Evolutionary conservation across 116 monocot genomes (phyloP).

Genomic region (Zostera marina): DNA sequence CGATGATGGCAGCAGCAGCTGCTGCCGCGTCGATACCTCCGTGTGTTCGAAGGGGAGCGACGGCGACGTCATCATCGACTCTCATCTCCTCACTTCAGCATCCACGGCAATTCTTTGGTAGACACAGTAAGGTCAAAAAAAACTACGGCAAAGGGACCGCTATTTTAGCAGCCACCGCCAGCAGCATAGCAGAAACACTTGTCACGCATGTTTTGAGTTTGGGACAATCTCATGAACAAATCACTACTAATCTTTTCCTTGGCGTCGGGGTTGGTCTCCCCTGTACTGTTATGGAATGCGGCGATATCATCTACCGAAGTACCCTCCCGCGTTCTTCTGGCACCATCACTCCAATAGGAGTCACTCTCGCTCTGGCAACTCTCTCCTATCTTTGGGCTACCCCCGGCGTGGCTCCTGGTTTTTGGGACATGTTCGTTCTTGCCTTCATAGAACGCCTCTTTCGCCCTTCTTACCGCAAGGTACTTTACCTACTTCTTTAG

Average conservation of each 20-base stretch:
- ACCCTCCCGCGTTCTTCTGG: slow-evolving; percentile 64
- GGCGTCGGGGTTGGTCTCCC: slow-evolving; percentile 90
- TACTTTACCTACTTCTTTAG: background rate
- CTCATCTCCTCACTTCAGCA: too few relatives aligned
- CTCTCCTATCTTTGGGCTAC: slow-evolving; percentile 93
- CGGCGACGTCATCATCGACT: too few relatives aligned
- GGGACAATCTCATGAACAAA: too few relatives aligned
- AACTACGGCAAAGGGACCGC: too few relatives aligned
- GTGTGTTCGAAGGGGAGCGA: too few relatives aligned
- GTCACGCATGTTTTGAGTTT: too few relatives aligned
- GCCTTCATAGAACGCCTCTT: slow-evolving; percentile 65
- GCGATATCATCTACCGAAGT: slow-evolving; percentile 91
- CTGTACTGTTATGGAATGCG: slow-evolving; percentile 96
- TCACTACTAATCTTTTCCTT: slow-evolving; percentile 15
- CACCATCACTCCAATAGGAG: slow-evolving; percentile 62
- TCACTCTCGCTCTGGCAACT: slow-evolving; percentile 54
- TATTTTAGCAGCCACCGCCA: too few relatives aligned
- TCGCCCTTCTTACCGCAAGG: slow-evolving; percentile 63
- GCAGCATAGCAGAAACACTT: too few relatives aligned
- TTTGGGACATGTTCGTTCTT: slow-evolving; percentile 94
- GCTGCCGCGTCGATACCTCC: too few relatives aligned
- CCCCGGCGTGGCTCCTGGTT: slow-evolving; percentile 82
- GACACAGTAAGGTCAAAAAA: too few relatives aligned
- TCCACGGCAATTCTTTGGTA: too few relatives aligned
- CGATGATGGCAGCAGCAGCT: too few relatives aligned